A percentile compares a stretch with the other conserved stretches of the same genome.
phyloP scores from a whole-genome alignment of 2,329 filamentous ascomycete species.

The Alternaria infectoria region DNA sequence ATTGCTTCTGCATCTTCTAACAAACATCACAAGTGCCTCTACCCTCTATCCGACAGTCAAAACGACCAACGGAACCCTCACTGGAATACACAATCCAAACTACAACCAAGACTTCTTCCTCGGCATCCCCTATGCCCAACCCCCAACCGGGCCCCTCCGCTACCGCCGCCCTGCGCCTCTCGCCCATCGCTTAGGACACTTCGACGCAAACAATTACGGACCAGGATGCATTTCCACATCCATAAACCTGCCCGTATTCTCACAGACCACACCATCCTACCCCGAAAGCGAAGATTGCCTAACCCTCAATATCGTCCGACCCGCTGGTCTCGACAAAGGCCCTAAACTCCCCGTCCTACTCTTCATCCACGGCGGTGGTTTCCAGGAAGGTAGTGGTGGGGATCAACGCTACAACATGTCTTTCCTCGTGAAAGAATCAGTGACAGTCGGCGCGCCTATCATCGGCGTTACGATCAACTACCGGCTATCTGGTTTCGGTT shows the following conservation, averaged over 20 bases:
- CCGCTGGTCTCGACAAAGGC: background rate
- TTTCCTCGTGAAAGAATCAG: background rate
- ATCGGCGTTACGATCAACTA: background rate
- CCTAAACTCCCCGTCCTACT: background rate
- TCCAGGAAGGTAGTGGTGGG: background rate
- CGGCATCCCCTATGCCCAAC: slow-evolving; percentile 20
- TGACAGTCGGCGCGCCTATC: background rate
- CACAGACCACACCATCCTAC: background rate
- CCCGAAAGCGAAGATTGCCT: background rate
- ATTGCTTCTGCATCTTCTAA: background rate
- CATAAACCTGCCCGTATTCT: background rate
- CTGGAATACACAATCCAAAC: background rate
- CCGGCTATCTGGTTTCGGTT: background rate
- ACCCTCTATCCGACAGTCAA: background rate
- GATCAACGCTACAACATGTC: background rate
- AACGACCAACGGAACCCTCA: background rate
- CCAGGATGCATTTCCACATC: background rate
- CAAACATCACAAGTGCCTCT: background rate
- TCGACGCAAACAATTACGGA: background rate
- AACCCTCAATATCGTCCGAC: background rate
- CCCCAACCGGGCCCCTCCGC: background rate
- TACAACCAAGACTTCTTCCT: slow-evolving; percentile 19
- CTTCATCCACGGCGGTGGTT: background rate
- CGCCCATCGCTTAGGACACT: slow-evolving; percentile 1
- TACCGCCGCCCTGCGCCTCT: slow-evolving; percentile 6